Base-by-base conservation (phyloP, 1,139 yeast species). In the Pneumocystis carinii region DNA sequence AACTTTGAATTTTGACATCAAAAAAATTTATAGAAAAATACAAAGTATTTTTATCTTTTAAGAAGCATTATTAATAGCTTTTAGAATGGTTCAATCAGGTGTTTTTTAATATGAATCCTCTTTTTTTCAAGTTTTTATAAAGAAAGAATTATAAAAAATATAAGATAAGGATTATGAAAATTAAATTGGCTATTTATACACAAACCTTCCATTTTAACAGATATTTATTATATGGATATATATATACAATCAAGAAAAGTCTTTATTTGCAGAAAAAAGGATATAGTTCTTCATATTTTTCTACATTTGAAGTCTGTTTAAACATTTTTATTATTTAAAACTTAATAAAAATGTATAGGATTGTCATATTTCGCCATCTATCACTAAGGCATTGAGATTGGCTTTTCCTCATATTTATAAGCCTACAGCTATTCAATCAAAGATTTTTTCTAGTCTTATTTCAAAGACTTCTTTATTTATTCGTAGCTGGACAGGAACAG, bases 401-500 rank as follows among this genome's bases (percentile, higher is more conserved):
- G 59, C 59, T 27, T 57, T 27, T 12, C 59, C 59, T 12, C 12
- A 27, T 19, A 39, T 57, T 29, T 24, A 3, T 37, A 57, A 27
- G 29, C 59, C 59, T 39, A 57, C 59, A 7, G 37, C 15, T 19
- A 17, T 39, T 39, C 59, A 57, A 29, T 37, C 29, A 57, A 37
- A 57, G 14, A 37, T 57, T 5, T 39, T 57, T 15, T 57, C 42
- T 37, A 36, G n/a, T 24, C 59, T 57, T 37, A 19, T n/a, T 57
- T 39, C 41, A 37, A 57, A 57, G 29, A 27, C 41, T 10, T 19
- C 41, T 19, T 39, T 57, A 37, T 17, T 57, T 39, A 37, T 57
- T 39, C 59, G 59, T 19, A 37, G 42, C n/a, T 39, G 42, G 41
- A 39, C 59, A n/a, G 59, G 59, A 39, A 57, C 59, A 8, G 59